phyloP scores from a whole-genome alignment of 2,329 filamentous ascomycete genomes.

The Tolypocladium inflatum region DNA sequence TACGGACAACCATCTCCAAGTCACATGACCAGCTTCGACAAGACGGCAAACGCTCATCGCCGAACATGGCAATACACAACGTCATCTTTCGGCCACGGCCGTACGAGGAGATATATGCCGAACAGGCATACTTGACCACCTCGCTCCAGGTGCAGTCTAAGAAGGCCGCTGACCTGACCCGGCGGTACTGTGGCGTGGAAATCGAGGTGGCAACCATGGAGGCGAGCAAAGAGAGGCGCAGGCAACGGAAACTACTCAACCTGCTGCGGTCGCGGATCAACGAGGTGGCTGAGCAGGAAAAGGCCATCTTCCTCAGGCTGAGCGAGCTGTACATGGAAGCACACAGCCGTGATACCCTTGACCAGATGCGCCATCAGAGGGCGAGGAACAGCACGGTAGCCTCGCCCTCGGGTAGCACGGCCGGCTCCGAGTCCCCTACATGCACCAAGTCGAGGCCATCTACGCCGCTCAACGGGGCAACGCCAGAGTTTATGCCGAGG shows the following conservation, averaged over 20 bases:
- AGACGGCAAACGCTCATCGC: neutral
- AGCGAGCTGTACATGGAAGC: slow-evolving; percentile 40
- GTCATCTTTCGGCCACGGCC: slow-evolving; percentile 25
- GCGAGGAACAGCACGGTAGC: neutral
- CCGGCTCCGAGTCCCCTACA: neutral
- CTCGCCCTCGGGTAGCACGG: neutral
- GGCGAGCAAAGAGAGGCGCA: slow-evolving; percentile 16
- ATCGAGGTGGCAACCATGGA: slow-evolving; percentile 15
- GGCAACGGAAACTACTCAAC: slow-evolving; percentile 29
- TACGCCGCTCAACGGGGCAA: slow-evolving; percentile 16
- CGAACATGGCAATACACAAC: neutral
- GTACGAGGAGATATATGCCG: slow-evolving; percentile 32
- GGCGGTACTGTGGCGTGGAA: slow-evolving; percentile 27
- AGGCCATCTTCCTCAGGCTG: slow-evolving; percentile 32
- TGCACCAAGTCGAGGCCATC: neutral
- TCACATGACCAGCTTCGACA: neutral
- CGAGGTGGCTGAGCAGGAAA: slow-evolving; percentile 37
- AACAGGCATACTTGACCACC: slow-evolving; percentile 35
- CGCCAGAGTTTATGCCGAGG: slow-evolving; percentile 22
- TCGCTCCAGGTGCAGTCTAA: slow-evolving; percentile 30
- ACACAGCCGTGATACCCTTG: slow-evolving; percentile 31
- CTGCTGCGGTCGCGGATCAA: slow-evolving; percentile 32
- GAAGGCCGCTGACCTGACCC: slow-evolving; percentile 27
- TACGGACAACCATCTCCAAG: neutral
- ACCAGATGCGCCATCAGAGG: slow-evolving; percentile 17